phyloP scores from a whole-genome alignment of 2,329 filamentous ascomycete genomes.

The Cercospora sp. region DNA sequence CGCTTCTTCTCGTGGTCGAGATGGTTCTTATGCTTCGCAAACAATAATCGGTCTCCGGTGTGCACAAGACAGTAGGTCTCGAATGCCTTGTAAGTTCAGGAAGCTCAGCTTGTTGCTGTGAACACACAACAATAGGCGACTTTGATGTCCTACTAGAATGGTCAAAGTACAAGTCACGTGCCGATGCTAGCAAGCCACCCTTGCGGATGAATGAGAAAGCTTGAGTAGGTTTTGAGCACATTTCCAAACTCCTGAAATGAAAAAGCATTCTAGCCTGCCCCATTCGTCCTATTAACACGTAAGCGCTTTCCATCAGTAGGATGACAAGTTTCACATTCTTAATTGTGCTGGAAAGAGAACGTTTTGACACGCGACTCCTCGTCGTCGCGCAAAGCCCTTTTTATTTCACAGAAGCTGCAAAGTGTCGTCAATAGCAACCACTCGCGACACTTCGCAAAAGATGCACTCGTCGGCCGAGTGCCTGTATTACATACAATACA shows the following conservation, averaged over 20 bases:
- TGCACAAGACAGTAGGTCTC: background rate
- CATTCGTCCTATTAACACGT: background rate
- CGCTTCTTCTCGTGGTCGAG: background rate
- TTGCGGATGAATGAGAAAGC: constrained; percentile 21
- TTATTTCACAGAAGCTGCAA: background rate
- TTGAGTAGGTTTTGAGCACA: constrained; percentile 17
- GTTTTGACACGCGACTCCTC: background rate
- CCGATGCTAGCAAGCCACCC: background rate
- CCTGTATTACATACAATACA: constrained; percentile 11
- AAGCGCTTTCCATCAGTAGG: background rate
- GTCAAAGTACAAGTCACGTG: constrained; percentile 3
- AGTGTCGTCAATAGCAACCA: background rate
- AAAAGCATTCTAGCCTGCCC: background rate
- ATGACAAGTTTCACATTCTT: background rate
- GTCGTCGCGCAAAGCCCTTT: background rate
- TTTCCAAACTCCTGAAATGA: background rate
- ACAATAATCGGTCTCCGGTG: background rate
- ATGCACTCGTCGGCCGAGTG: background rate
- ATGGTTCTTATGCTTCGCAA: background rate
- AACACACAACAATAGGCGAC: background rate
- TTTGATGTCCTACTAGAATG: constrained; percentile 17
- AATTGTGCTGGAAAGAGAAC: background rate
- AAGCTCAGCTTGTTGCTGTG: background rate
- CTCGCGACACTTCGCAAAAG: background rate
- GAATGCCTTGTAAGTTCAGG: background rate